Percentiles rank a stretch among this genome's conserved stretches.
Evolutionary conservation across 192 early-diverging fungal genomes (phyloP).

Genomic region (Backusella circina): DNA sequence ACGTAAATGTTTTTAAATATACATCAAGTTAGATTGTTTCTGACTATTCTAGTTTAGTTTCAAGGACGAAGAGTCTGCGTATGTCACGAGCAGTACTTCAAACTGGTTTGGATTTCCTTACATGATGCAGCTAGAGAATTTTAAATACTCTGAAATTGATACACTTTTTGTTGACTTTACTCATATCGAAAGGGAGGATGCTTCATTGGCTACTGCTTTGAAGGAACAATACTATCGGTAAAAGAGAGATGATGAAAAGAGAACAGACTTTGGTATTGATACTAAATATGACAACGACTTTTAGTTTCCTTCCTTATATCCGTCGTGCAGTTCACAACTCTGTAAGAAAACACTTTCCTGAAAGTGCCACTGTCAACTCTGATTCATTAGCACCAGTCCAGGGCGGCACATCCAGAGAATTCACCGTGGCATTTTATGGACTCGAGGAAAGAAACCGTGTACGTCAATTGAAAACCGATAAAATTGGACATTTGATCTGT

Average conservation of each 20-base stretch:
- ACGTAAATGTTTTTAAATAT: constrained; percentile 34
- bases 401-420: constrained; percentile 59
- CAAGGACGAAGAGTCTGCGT: constrained; percentile 8
- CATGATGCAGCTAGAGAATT: constrained; percentile 59
- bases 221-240: constrained; percentile 71
- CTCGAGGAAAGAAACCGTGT: constrained; percentile 61
- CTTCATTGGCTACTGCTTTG: constrained; percentile 61
- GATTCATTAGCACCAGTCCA: constrained; percentile 33
- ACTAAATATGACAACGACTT: too few relatives aligned
- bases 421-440: constrained; percentile 69
- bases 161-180: constrained; percentile 76
- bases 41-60: constrained; percentile 13
- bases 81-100: constrained; percentile 17
- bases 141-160: constrained; percentile 53
- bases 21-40: background rate
- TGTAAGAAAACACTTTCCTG: constrained; percentile 64
- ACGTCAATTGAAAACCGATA: constrained; percentile 80
- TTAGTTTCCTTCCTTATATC: constrained; percentile 78
- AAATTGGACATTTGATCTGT: constrained; percentile 76
- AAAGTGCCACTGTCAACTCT: constrained; percentile 52
- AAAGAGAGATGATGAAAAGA: background rate
- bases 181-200: constrained; percentile 51
- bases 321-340: constrained; percentile 80
- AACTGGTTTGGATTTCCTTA: constrained; percentile 48
- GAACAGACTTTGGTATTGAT: too few relatives aligned